phyloP scores from a whole-genome alignment of 805 yeast genomes.

The Helenozyma rhizophorensis region DNA sequence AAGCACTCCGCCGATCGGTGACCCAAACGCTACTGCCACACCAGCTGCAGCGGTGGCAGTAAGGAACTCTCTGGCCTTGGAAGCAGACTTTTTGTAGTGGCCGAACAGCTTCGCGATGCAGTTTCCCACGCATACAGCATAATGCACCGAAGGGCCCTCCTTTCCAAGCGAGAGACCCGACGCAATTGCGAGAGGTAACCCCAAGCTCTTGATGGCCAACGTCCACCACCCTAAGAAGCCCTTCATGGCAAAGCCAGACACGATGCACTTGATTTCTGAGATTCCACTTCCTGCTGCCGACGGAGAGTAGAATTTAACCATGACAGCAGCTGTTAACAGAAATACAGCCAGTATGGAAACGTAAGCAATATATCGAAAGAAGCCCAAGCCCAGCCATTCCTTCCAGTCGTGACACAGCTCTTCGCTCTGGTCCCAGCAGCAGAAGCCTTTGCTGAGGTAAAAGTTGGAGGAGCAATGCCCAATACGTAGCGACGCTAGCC shows the following conservation, averaged over 20 bases:
- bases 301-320: slow-evolving; percentile 74
- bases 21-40: slow-evolving; percentile 96
- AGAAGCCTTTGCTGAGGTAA: slow-evolving; percentile 68
- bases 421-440: slow-evolving; percentile 68
- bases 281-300: slow-evolving; percentile 97
- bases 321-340: slow-evolving; percentile 58
- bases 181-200: slow-evolving; percentile 86
- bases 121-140: slow-evolving; percentile 94
- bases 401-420: slow-evolving; percentile 63
- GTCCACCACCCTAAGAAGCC: slow-evolving; percentile 76
- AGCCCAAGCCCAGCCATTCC: slow-evolving; percentile 48
- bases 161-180: slow-evolving; percentile 93
- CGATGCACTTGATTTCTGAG: slow-evolving; percentile 91
- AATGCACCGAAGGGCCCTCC: slow-evolving; percentile 98
- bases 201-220: slow-evolving; percentile 67
- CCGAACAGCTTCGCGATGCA: slow-evolving; percentile 56
- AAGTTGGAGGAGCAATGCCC: slow-evolving; percentile 75
- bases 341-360: slow-evolving; percentile 56
- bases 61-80: slow-evolving; percentile 53
- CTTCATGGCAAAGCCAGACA: slow-evolving; percentile 78
- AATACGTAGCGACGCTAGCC: slow-evolving; percentile 70
- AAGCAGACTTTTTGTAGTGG: slow-evolving; percentile 42
- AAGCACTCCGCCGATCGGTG: slow-evolving; percentile 94
- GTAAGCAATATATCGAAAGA: slow-evolving; percentile 54
- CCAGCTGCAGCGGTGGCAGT: slow-evolving; percentile 97